Percentiles rank a stretch among this genome's conserved stretches.
phyloP scores from a whole-genome alignment of 495 filamentous ascomycete species.

The Neurospora tetraspora region DNA sequence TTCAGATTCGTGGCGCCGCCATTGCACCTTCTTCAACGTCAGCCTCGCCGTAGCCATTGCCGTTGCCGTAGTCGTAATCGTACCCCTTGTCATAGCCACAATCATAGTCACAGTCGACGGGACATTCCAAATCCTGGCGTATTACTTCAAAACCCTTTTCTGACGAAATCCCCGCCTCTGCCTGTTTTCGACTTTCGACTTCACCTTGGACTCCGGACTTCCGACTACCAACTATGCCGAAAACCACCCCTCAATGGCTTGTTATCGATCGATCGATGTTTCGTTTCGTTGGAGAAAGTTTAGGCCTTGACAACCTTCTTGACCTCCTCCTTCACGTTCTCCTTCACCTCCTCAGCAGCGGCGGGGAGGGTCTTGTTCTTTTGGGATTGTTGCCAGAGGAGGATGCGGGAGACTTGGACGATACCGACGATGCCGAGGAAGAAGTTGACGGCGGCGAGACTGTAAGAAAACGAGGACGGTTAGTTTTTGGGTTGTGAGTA shows the following conservation, averaged over 20 bases:
- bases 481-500: not conserved
- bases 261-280: not conserved
- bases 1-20: not conserved
- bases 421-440: conserved; percentile 84
- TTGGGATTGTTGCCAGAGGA: conserved; percentile 50
- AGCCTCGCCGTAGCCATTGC: not conserved
- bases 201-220: not conserved
- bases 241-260: not conserved
- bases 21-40: not conserved
- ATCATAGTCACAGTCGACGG: not conserved
- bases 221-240: not conserved
- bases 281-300: not conserved
- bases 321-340: conserved; percentile 34
- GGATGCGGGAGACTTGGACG: conserved; percentile 70
- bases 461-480: conserved; percentile 17
- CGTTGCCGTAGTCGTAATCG: not conserved
- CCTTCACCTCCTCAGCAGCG: conserved; percentile 36
- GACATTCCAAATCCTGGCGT: not conserved
- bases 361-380: conserved; percentile 47
- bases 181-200: not conserved
- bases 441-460: conserved; percentile 94
- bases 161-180: not conserved
- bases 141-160: not conserved
- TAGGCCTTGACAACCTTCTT: conserved; percentile 23
- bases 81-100: not conserved